Evolutionary conservation across 192 early-diverging fungal genomes (phyloP).

Genomic region (Coemansia biformis): DNA sequence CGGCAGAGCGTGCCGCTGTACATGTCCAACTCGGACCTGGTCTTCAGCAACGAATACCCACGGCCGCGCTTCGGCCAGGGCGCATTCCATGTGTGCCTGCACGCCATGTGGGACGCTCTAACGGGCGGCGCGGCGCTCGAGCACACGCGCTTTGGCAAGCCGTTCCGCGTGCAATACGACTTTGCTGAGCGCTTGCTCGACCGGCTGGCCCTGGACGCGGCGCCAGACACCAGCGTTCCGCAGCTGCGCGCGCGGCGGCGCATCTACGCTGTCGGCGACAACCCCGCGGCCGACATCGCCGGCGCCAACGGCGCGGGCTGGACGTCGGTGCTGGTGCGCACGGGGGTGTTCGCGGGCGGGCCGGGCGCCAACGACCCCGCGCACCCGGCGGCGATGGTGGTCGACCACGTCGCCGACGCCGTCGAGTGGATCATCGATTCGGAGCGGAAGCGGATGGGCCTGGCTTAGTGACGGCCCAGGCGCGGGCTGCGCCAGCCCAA

Average conservation of each 20-base stretch:
- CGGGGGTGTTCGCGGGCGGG: constrained; percentile 59
- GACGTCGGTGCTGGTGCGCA: constrained; percentile 66
- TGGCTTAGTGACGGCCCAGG: too few species aligned
- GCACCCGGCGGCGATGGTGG: constrained; percentile 56
- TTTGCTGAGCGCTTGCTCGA: constrained; percentile 59
- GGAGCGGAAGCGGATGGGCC: constrained; percentile 4
- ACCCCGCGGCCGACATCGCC: constrained; percentile 66
- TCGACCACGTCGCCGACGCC: constrained; percentile 63
- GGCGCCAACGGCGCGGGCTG: constrained; percentile 70
- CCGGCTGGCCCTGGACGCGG: constrained; percentile 14
- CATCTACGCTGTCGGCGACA: constrained; percentile 62
- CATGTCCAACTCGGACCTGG: constrained; percentile 65
- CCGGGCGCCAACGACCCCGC: constrained; percentile 46
- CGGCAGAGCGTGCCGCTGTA: constrained; percentile 67
- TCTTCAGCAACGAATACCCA: constrained; percentile 85
- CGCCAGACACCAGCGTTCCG: constrained; percentile 4
- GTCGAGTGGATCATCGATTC: constrained; percentile 49
- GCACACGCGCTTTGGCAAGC: constrained; percentile 78
- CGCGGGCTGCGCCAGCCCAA: too few species aligned
- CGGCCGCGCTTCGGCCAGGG: constrained; percentile 77
- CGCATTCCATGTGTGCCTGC: constrained; percentile 66
- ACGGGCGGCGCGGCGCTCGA: constrained; percentile 45
- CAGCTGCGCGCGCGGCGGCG: constrained; percentile 11
- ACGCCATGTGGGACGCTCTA: constrained; percentile 58
- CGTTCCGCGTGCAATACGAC: constrained; percentile 66